A percentile compares a stretch with the other conserved stretches of the same genome.
phyloP scores from a whole-genome alignment of 306 rosid genomes.

The Ammopiptanthus mongolicus region DNA sequence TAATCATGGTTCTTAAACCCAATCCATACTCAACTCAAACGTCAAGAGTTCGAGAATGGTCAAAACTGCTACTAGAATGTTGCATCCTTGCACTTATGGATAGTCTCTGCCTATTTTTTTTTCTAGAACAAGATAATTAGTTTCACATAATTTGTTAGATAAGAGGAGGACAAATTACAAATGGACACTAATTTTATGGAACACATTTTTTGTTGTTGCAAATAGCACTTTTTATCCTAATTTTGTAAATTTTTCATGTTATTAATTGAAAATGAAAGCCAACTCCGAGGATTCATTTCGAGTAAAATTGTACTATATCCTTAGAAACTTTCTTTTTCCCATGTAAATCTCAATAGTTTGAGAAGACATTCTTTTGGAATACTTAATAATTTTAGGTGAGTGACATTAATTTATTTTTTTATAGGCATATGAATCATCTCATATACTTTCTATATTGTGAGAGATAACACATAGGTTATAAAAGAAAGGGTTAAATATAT shows the following conservation, averaged over 20 bases:
- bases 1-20: not conserved
- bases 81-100: not conserved
- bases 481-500: no score
- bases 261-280: not conserved
- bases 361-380: no score
- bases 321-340: not conserved
- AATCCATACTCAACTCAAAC: not conserved
- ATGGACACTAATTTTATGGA: not conserved
- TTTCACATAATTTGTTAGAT: not conserved
- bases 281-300: not conserved
- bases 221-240: no score
- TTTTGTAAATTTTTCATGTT: not conserved
- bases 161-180: not conserved
- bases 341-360: no score
- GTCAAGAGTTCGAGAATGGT: not conserved
- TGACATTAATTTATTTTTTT: no score
- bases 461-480: no score
- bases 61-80: not conserved
- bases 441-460: no score
- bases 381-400: no score
- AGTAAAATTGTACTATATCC: not conserved
- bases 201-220: no score
- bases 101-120: not conserved
- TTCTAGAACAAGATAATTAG: not conserved
- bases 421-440: no score